Evolutionary conservation across 2,329 filamentous ascomycete species (phyloP).

Genomic region (Aureobasidium sp.): DNA sequence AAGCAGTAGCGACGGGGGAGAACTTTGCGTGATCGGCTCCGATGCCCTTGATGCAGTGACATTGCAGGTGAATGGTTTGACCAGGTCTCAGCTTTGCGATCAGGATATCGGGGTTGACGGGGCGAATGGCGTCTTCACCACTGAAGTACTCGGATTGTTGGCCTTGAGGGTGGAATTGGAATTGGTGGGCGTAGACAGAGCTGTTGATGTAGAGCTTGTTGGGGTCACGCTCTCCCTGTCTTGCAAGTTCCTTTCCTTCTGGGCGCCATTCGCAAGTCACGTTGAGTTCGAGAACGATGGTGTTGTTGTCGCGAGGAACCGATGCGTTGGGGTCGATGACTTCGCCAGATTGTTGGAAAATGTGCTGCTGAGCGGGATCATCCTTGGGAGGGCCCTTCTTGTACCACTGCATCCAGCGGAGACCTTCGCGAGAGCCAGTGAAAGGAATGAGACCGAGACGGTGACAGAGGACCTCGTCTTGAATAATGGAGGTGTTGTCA

Average conservation of each 20-base stretch:
- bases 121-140: conserved; percentile 54
- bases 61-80: conserved; percentile 75
- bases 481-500: conserved; percentile 96
- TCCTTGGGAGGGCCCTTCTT: conserved; percentile 57
- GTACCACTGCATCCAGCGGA: conserved; percentile 78
- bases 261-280: conserved; percentile 74
- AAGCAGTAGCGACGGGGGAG: conserved; percentile 89
- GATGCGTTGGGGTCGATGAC: conserved; percentile 34
- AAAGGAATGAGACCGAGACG: conserved; percentile 87
- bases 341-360: conserved; percentile 39
- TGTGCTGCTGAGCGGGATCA: conserved; percentile 43
- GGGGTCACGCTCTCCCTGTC: conserved; percentile 68
- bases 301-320: conserved; percentile 70
- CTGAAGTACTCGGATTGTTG: conserved; percentile 63
- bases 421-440: conserved; percentile 66
- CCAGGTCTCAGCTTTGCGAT: conserved; percentile 89
- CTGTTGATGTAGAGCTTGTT: conserved; percentile 78
- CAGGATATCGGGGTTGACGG: conserved; percentile 85
- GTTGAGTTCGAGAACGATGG: conserved; percentile 68
- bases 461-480: conserved; percentile 92
- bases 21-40: conserved; percentile 95
- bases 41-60: conserved; percentile 93
- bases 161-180: conserved; percentile 70
- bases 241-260: conserved; percentile 50
- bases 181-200: conserved; percentile 50